Evolutionary conservation across 225 moss, liverwort and hornwort species (phyloP), one percentile per base, ranked within the genome.

Genomic region (Pseudisothecium myosuroides): DNA sequence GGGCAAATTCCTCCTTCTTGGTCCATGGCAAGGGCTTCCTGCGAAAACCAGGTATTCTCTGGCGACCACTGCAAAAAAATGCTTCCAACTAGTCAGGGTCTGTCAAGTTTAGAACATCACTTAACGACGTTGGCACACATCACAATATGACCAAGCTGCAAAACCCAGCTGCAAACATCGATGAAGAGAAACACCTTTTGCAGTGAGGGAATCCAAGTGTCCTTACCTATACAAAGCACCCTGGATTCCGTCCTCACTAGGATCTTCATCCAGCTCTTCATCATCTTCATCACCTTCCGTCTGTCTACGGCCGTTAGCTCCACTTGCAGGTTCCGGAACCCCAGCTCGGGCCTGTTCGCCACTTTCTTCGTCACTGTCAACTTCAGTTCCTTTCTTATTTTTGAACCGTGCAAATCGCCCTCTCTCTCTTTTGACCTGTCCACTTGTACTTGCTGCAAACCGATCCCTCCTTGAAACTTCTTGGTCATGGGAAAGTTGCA

Each of bases 1-100:
- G 90, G 13, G 58, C 85, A 37, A 73, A 32, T 87, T 91, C 92
- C 88, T 95, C 93, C 58, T 84, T 67, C 75, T 66, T 86, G 37
- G 85, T 92, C 94, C 95, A 95, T 24, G 91, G 92, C 71, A 94
- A 88, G 64, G 49, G 34, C 87, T 18, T 92, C 83, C 95, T 93
- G 68, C 93, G 93, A 52, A 89, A 4, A 76, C 95, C 95, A 76
- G 87, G 92, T 73, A 80, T 22, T 76, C 63, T 91, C 83, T 52
- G 78, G 31, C 95, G 95, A 58, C 88, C 91, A 89, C 95, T 92
- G 85, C 90, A 84, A 83, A 84, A 56, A 90, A 41, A 64, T 56
- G 32, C 56, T 77, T 85, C 52, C 79, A 88, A 88, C 73, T 59
- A 68, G 88, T 94, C 81, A 92, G 83, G 45, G 49, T 66, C 67